Evolutionary conservation across 106 monocot species (phyloP), one percentile per base, ranked within the genome.

Genomic region (Phalaenopsis aphrodite): DNA sequence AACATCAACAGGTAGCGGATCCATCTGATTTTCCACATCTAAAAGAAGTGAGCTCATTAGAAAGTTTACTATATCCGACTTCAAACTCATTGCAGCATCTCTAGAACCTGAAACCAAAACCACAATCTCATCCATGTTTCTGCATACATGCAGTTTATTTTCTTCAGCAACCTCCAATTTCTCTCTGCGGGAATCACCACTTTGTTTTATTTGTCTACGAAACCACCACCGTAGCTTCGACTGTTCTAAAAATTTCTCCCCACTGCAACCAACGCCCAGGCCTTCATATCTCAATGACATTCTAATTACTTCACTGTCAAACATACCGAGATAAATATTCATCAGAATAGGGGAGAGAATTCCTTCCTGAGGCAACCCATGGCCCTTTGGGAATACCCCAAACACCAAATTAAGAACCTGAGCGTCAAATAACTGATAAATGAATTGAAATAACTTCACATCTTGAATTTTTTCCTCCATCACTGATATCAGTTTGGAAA

Each of bases 341-440:
- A 91, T 99, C 77, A 99, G 78, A 64, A 99, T 87, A 58, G 98
- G 92, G 15, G 98, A 94, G 19, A 99, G 84, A 49, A 86, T 83
- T 52, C 98, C 98, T 85, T 99, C 98, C 79, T 99, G 98, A 48
- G 98, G 98, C 83, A 94, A 91, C 2, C 98, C 98, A 47, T 99
- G 88, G 48, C 94, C 94, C 72, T 99, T 99, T 15, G 98, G 94
- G 66, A 90, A 94, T 3, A 82, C 78, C 67, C 98, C 98, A 82
- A 99, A 99, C 48, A 79, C 83, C 85, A 99, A 87, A 77, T 94
- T 94, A 47, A 99, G 83, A 0, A 88, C 94, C 67, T 66, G 56
- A 14, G 87, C 91, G 75, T 99, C 89, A 83, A 93, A 99, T 86
- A 94, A 83, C 19, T 66, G 16, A n/a, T 73, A 81, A 46, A 99